phyloP scores from a whole-genome alignment of 139 green algal genomes.

The Closterium sp. region DNA sequence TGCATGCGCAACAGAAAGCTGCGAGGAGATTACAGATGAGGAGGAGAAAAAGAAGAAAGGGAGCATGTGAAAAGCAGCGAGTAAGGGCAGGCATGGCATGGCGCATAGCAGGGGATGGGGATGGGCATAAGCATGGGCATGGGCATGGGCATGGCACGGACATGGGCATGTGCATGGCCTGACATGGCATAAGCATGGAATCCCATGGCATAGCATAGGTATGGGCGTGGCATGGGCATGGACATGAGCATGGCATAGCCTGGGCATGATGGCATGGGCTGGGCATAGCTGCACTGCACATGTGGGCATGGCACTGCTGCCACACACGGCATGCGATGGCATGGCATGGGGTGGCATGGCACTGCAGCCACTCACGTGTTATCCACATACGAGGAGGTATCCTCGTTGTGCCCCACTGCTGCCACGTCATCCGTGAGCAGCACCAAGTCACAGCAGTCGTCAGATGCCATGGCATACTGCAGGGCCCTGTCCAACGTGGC shows the following conservation, averaged over 20 bases:
- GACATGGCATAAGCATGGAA: too few relatives aligned
- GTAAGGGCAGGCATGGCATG: neutral
- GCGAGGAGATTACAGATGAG: neutral
- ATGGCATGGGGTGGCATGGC: neutral
- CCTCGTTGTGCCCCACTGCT: conserved; percentile 23
- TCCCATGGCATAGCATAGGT: too few relatives aligned
- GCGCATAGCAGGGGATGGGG: too few relatives aligned
- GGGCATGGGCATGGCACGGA: too few relatives aligned
- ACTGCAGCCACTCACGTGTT: conserved; percentile 6
- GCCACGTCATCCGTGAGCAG: neutral
- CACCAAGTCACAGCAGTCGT: conserved; percentile 22
- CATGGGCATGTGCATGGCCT: too few relatives aligned
- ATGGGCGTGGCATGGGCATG: too few relatives aligned
- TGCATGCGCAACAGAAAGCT: conserved; percentile 19
- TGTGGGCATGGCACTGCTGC: too few relatives aligned
- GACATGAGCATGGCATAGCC: too few relatives aligned
- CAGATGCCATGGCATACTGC: neutral
- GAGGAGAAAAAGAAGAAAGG: neutral
- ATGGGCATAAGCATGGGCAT: too few relatives aligned
- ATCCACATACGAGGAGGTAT: neutral
- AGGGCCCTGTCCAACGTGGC: neutral
- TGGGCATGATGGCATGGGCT: too few relatives aligned
- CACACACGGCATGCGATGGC: neutral
- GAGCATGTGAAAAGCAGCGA: neutral
- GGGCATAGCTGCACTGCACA: too few relatives aligned